phyloP scores from a whole-genome alignment of 1,139 yeast genomes.

The Lodderomyces elongisporus region DNA sequence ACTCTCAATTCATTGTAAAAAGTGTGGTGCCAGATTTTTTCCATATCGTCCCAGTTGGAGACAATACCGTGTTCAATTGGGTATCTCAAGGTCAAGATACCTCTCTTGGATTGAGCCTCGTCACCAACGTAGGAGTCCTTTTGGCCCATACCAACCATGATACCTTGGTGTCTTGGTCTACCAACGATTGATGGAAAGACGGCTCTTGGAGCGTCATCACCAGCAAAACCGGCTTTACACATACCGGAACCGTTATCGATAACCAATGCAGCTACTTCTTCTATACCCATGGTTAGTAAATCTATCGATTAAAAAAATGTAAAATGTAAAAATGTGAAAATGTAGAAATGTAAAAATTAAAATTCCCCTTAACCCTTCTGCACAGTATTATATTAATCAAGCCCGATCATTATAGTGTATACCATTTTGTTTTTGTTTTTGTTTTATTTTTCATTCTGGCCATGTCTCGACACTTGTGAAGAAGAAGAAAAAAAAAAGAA shows the following conservation, averaged over 20 bases:
- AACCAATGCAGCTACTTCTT: slow-evolving; percentile 70
- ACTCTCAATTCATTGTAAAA: slow-evolving; percentile 97
- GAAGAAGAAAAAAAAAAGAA: too few species aligned
- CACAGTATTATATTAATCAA: too few species aligned
- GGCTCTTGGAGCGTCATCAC: slow-evolving; percentile 99
- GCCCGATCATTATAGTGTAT: too few species aligned
- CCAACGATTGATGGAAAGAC: slow-evolving; percentile 99
- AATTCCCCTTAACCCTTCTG: too few species aligned
- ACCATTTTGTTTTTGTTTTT: too few species aligned
- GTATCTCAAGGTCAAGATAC: slow-evolving; percentile 97
- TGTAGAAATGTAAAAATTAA: neutral
- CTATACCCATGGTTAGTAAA: slow-evolving; percentile 27
- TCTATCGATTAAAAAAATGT: neutral
- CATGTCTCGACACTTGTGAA: too few species aligned
- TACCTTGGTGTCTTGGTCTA: slow-evolving; percentile 99
- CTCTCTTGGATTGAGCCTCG: slow-evolving; percentile 99
- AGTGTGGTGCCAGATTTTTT: slow-evolving; percentile 99
- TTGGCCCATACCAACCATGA: slow-evolving; percentile 99
- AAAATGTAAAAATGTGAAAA: slow-evolving; percentile 1
- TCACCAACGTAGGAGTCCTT: slow-evolving; percentile 99
- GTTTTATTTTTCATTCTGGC: too few species aligned
- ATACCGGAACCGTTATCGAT: slow-evolving; percentile 99
- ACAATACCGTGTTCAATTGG: slow-evolving; percentile 99
- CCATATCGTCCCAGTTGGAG: slow-evolving; percentile 99
- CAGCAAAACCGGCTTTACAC: slow-evolving; percentile 99